Evolutionary conservation across 2,329 filamentous ascomycete species (phyloP).

Genomic region (Clonostachys byssicola): DNA sequence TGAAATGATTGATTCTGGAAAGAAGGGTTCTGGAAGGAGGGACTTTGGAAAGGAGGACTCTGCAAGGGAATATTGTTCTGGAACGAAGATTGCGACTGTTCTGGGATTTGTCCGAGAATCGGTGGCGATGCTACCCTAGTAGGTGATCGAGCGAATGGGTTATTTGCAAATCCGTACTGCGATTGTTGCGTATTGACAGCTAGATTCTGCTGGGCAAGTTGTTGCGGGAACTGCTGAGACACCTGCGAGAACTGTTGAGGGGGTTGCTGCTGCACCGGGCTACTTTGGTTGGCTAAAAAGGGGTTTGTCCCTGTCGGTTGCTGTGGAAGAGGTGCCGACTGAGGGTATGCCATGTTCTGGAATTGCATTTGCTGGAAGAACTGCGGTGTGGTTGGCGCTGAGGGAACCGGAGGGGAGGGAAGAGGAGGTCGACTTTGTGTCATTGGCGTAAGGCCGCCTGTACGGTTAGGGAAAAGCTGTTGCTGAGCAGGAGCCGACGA

Average conservation of each 20-base stretch:
- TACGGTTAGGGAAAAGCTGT: conserved; percentile 71
- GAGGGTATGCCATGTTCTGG: conserved; percentile 37
- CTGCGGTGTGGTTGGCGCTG: conserved; percentile 32
- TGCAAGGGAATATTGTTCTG: conserved; percentile 9
- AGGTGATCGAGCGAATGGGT: conserved; percentile 45
- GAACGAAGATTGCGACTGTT: conserved; percentile 43
- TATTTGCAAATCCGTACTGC: conserved; percentile 29
- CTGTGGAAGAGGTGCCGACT: conserved; percentile 26
- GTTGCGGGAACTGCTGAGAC: conserved; percentile 10
- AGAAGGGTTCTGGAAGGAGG: no score
- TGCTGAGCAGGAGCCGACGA: conserved; percentile 36
- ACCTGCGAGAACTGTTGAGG: not conserved
- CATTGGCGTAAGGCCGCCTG: conserved; percentile 50
- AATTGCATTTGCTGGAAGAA: conserved; percentile 31
- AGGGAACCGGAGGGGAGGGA: conserved; percentile 37
- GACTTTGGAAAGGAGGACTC: not conserved
- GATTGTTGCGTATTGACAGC: conserved; percentile 31
- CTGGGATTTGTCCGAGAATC: conserved; percentile 44
- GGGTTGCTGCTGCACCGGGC: conserved; percentile 12
- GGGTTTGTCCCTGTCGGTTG: conserved; percentile 45
- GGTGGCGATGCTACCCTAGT: conserved; percentile 44
- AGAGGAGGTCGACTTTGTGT: conserved; percentile 32
- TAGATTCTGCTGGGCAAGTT: conserved; percentile 28
- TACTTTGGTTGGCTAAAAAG: conserved; percentile 36
- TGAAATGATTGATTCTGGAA: no score